phyloP scores from a whole-genome alignment of 208 protist species.

The Lotmaria passim region DNA sequence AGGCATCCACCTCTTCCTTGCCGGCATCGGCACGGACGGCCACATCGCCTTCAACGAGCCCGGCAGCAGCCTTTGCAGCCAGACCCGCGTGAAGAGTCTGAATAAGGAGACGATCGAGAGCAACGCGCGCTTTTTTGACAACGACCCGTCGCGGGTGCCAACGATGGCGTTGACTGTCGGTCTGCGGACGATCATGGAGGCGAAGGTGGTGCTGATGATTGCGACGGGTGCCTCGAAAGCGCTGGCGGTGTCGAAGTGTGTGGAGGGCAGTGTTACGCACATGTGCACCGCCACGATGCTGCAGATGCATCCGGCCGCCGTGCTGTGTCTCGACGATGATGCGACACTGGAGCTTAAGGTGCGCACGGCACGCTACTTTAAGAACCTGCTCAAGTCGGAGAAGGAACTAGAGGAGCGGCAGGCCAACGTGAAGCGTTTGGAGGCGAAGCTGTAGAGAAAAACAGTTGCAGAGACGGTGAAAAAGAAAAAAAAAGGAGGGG shows the following conservation, averaged over 20 bases:
- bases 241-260: constrained; percentile 81
- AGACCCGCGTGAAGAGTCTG: constrained; percentile 94
- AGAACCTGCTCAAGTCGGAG: constrained; percentile 76
- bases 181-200: constrained; percentile 91
- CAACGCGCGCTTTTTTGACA: constrained; percentile 95
- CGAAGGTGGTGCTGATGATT: constrained; percentile 88
- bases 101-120: constrained; percentile 94
- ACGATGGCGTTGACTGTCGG: constrained; percentile 96
- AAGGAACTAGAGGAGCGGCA: constrained; percentile 63
- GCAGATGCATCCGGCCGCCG: constrained; percentile 85
- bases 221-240: constrained; percentile 93
- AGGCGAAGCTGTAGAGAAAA: constrained; percentile 45
- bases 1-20: constrained; percentile 96
- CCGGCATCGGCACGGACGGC: constrained; percentile 93
- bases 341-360: constrained; percentile 93
- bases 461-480: not conserved
- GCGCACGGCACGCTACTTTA: constrained; percentile 95
- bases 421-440: constrained; percentile 36
- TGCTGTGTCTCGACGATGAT: constrained; percentile 93
- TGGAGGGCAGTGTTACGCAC: constrained; percentile 93
- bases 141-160: constrained; percentile 91
- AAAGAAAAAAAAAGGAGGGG: constrained; percentile 15
- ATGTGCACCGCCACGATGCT: constrained; percentile 93
- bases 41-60: constrained; percentile 97
- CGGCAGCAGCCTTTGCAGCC: constrained; percentile 86